Evolutionary conservation across 2,329 filamentous ascomycete genomes (phyloP), one percentile per base, ranked within the genome.

Genomic region (Ophidiomyces ophidiicola): DNA sequence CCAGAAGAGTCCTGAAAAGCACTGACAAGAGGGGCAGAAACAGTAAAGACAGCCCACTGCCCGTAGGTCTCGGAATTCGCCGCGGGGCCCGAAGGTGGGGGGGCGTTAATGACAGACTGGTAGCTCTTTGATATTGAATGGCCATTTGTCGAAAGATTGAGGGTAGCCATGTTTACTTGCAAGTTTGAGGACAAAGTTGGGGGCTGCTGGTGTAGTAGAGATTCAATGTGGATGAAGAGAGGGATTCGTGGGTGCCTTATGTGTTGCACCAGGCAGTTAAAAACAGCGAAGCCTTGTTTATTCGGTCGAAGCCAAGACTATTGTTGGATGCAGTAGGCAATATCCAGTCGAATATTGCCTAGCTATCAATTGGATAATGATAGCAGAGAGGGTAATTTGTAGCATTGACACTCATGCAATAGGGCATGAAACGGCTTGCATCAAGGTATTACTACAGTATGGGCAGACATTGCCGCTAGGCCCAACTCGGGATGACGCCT

Each of bases 31-130:
- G 90, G 90, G 44, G 88, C 83, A 58, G 90, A 83, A 28, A 98
- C 90, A 5, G 83, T 82, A 66, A 92, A 94, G 45, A 98, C 69
- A 14, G 85, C 88, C 90, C 90, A 98, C 68, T 88, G 83, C 46
- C 76, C 86, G 56, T 82, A 83, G 33, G 86, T 94, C 26, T 83
- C 73, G 33, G 87, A 94, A 56, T 69, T 70, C 6, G 72, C 68
- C 42, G 71, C 68, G 32, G 69, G 55, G 10, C 72, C 72, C 44
- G 71, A 68, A 11, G 76, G 69, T 42, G 68, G 58, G 35, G 73
- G 61, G 38, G 73, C 66, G 57, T 80, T 74, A 53, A 83, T 68
- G 36, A 84, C 69, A 37, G 74, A 71, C 55, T 80, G 71, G 58
- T 83, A 80, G 66, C 79, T 85, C 66, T 81, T 83, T 53, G 62